Percentiles rank a stretch among this genome's conserved stretches.
These are phyloP conservation scores for Lachnellula suecica DNA, from an alignment of 2,329 filamentous ascomycete genomes.

Conservation along the genomic window DNA sequence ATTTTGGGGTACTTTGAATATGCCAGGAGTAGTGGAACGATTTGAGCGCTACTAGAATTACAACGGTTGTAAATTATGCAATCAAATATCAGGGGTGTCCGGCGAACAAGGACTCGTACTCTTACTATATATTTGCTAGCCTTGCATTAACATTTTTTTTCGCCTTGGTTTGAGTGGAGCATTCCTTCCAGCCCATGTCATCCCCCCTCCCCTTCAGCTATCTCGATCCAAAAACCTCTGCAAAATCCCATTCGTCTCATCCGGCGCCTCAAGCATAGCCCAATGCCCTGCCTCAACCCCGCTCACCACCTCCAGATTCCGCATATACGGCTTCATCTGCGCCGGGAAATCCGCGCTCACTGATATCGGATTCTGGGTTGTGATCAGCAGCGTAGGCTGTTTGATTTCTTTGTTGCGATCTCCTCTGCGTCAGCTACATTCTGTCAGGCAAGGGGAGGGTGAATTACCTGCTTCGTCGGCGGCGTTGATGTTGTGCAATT, in stretches of 20 bases:
- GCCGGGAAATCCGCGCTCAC: slow-evolving; percentile 11
- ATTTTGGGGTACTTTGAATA: no score
- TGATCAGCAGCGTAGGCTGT: slow-evolving; percentile 14
- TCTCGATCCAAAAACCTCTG: slow-evolving; percentile 10
- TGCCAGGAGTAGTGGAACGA: no score
- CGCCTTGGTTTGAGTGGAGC: not conserved
- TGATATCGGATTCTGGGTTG: slow-evolving; percentile 12
- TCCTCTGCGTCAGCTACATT: no score
- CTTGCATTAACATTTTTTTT: no score
- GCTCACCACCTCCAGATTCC: slow-evolving; percentile 3
- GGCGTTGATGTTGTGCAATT: slow-evolving; percentile 16
- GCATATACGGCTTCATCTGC: slow-evolving; percentile 13
- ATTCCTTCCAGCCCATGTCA: no score
- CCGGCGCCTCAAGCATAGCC: slow-evolving; percentile 18
- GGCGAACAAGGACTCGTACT: no score
- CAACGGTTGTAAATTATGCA: no score
- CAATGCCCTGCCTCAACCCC: slow-evolving; percentile 18
- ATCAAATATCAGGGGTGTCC: no score
- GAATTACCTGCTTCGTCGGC: slow-evolving; percentile 10
- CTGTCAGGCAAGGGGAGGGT: not conserved
- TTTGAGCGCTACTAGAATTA: no score
- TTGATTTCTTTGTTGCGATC: slow-evolving; percentile 12
- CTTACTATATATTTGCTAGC: no score
- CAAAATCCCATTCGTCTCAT: slow-evolving; percentile 15
- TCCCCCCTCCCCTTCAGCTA: no score